phyloP scores from a whole-genome alignment of 176 grass and related monocot species.

The Oryza rufipogon region DNA sequence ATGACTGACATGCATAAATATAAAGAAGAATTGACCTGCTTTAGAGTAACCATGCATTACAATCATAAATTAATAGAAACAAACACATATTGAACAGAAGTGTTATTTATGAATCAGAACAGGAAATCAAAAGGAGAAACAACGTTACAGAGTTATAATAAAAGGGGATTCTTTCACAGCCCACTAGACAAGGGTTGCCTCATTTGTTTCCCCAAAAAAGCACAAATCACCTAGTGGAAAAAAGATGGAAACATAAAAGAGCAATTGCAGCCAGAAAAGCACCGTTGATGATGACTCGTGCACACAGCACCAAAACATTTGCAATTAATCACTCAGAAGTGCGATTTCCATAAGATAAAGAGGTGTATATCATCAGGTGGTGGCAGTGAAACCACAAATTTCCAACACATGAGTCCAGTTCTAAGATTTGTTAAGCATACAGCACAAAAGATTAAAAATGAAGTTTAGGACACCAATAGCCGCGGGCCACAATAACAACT shows the following conservation, averaged over 20 bases:
- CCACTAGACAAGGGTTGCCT: not conserved
- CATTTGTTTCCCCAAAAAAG: not conserved
- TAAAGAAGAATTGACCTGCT: not conserved
- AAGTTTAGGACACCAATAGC: not conserved
- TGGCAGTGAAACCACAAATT: not conserved
- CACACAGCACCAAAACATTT: not conserved
- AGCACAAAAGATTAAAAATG: not conserved
- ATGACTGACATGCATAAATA: not conserved
- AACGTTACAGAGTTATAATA: not conserved
- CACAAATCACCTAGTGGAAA: not conserved
- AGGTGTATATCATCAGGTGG: not conserved
- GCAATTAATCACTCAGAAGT: not conserved
- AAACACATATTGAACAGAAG: not conserved
- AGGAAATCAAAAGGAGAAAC: not conserved
- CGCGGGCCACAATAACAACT: not conserved
- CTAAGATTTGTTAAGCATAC: not conserved
- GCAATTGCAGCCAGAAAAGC: not conserved
- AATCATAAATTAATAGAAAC: not conserved
- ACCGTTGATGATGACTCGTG: not conserved
- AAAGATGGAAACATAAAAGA: not conserved
- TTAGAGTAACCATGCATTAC: slow-evolving; percentile 18
- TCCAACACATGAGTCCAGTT: not conserved
- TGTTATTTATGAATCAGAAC: not conserved
- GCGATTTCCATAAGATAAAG: not conserved
- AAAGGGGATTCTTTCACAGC: not conserved